Base-by-base conservation (phyloP, 2,329 filamentous ascomycete genomes). In the Paracoccidioides lutzii region DNA sequence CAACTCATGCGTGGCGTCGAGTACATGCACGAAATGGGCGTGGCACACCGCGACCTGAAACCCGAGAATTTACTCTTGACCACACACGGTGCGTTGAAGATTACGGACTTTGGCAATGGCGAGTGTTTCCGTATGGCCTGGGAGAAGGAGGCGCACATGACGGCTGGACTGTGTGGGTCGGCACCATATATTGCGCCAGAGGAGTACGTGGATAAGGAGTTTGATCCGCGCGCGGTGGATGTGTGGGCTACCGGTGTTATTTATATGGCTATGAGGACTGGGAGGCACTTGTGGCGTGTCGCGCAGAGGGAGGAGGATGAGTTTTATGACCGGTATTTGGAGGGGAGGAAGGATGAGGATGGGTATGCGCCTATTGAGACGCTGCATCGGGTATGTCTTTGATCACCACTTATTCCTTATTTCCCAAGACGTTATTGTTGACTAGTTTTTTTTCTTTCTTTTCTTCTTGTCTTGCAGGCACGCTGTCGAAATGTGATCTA, bases 71-170 rank as follows among this genome's bases (percentile, higher is more conserved):
- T 98, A 10, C 82, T 98, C 0, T 78, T 98, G 55, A 98, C 93
- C 3, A 93, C 88, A 0, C 88, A 90, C 61, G 93, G 93, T 57
- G 88, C 84, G 12, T 81, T 98, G 63, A 98, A 98, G 68, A 98
- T 98, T 61, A 97, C 93, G 33, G 93, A 98, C 70, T 98, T 98
- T 64, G 93, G 93, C 59, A 98, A 98, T 65, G 93, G 93, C 65
- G 93, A 98, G 72, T 98, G 93, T 72, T 98, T 98, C 80, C 86
- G 93, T 55, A 97, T 97, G 91, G 93, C 93, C 2, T 98, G 93
- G 93, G 93, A 98, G 72, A 93, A 90, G 54, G 90, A 97, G 70
- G 87, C 93, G 22, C 93, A 97, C 72, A 96, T 97, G 90, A 95
- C 95, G 3, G 91, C 90, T 43, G 93, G 93, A 45, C 82, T 98